Evolutionary conservation across 192 early-diverging fungal genomes (phyloP), one percentile per base, ranked within the genome.

Genomic region (Backusella psychrophila): DNA sequence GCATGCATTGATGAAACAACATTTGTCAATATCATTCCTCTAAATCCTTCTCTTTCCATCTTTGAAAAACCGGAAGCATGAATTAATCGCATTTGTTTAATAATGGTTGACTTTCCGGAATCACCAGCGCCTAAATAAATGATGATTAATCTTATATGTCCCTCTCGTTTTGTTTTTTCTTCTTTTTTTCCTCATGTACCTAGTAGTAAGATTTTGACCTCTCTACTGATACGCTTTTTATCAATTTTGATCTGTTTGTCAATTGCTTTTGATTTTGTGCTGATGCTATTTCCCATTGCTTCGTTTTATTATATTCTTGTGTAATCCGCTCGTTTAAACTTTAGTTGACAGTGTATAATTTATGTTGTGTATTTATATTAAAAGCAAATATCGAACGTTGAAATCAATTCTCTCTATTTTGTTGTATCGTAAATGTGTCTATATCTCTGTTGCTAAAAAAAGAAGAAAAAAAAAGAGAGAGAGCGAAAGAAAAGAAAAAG

Each of bases 191-290:
- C 36, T 52, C 44, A 4, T 19, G 46, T 66, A 92, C 91, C 92
- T 81, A 93, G 76, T 35, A 93, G 74, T 15, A 94, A 79, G 65
- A 92, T 88, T 74, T 93, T 91, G 73, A 89, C 88, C 80, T 92
- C 91, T 80, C 86, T 86, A 69, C 83, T 89, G 15, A 90, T 76
- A 17, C 79, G 76, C 35, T 82, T 75, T 49, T 85, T 85, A 38
- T 92, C 90, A 31, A 90, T 87, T 76, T 90, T 87, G 26, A 92
- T 82, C n/a, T 80, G 80, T 66, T 82, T 82, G 69, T 92, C 89
- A 44, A 92, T 92, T 44, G 79, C 82, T 63, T 26, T 76, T 11
- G 68, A 59, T 33, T 59, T 41, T 21, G 39, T 6, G 8, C 36
- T 42, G n/a, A 41, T 36, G 6, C 70, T 26, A 71, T 31, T 41